phyloP scores from a whole-genome alignment of 2,329 filamentous ascomycete genomes.

The Talaromyces sp. region DNA sequence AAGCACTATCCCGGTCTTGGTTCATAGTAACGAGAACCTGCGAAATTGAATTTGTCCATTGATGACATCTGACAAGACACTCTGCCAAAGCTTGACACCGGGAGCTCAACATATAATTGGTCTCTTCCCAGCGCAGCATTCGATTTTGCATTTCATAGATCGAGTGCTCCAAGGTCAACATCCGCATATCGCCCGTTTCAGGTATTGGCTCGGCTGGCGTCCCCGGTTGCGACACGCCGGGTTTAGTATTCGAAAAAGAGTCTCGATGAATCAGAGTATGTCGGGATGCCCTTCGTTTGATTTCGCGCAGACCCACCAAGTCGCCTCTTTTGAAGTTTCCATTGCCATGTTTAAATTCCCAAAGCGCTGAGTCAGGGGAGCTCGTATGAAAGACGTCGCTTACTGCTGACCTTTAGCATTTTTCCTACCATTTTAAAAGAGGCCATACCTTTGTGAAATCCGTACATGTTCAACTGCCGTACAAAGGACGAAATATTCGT shows the following conservation, averaged over 20 bases:
- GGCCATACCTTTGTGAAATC: conserved; percentile 88
- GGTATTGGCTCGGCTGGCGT: conserved; percentile 80
- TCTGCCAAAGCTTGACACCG: conserved; percentile 82
- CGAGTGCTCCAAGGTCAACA: conserved; percentile 73
- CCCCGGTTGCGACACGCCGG: conserved; percentile 71
- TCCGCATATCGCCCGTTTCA: conserved; percentile 69
- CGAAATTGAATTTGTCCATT: conserved; percentile 81
- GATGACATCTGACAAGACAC: conserved; percentile 68
- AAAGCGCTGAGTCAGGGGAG: conserved; percentile 86
- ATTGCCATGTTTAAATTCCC: conserved; percentile 98
- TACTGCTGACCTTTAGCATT: conserved; percentile 53
- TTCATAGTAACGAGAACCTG: conserved; percentile 70
- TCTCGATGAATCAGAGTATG: conserved; percentile 92
- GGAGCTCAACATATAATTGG: conserved; percentile 70
- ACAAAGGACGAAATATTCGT: conserved; percentile 99
- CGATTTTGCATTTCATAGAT: conserved; percentile 75
- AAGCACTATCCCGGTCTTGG: conserved; percentile 68
- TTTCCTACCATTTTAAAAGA: background rate
- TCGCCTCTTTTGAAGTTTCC: conserved; percentile 96
- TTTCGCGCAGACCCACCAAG: conserved; percentile 83
- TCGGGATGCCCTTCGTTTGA: conserved; percentile 88
- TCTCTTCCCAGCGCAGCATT: conserved; percentile 79
- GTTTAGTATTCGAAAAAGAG: conserved; percentile 75
- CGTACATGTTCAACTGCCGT: conserved; percentile 97
- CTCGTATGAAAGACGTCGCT: conserved; percentile 98